Conservation (phyloP, 257 asterid species). For the Nicotiana sylvestris region DNA sequence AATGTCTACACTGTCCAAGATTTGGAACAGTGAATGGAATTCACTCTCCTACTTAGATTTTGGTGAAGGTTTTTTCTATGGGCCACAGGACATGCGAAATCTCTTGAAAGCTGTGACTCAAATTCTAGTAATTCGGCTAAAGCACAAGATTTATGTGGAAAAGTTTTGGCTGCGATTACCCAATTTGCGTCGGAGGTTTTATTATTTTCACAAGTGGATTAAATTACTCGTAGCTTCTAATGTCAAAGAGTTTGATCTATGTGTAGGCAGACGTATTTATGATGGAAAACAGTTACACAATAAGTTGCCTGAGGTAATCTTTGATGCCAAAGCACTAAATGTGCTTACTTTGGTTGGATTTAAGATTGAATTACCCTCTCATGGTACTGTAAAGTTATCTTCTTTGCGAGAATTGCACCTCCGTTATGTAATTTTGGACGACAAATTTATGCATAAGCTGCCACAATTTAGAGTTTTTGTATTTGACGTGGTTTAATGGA, state of each 20-base stretch:
- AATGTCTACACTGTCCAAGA: not conserved
- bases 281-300: not conserved
- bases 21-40: not conserved
- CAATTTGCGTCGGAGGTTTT: not conserved
- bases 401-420: constrained; percentile 1
- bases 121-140: not conserved
- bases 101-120: not conserved
- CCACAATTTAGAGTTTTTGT: not conserved
- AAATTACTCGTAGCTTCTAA: not conserved
- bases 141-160: not conserved
- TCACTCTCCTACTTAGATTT: not conserved
- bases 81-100: not conserved
- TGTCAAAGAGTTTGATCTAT: not conserved
- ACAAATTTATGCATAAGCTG: not conserved
- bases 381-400: not conserved
- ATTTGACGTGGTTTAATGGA: not conserved
- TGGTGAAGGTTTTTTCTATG: not conserved
- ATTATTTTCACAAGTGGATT: not conserved
- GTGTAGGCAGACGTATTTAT: not conserved
- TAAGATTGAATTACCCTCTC: not conserved
- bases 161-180: not conserved
- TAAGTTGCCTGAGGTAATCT: not conserved
- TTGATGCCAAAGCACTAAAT: not conserved
- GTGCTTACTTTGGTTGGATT: constrained; percentile 5
- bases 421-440: not conserved